These are phyloP conservation scores for Magnusiomyces suaveolens DNA, from an alignment of 1,139 yeast genomes.

Conservation along the genomic window DNA sequence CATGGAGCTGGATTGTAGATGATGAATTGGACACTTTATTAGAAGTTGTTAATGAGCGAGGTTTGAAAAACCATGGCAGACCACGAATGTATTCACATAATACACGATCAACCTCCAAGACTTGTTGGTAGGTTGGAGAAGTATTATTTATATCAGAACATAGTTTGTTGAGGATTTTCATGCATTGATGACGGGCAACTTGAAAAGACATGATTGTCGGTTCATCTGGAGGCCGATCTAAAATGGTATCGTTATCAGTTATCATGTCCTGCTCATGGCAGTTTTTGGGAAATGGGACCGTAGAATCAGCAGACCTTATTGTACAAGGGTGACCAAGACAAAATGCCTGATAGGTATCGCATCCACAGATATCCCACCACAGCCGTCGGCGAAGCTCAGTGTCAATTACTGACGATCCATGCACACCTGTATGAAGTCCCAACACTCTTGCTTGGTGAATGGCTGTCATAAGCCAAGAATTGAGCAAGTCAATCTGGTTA, in stretches of 20 bases:
- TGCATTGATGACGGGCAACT: slow-evolving; percentile 24
- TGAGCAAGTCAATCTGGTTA: slow-evolving; percentile 26
- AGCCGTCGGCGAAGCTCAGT: slow-evolving; percentile 29
- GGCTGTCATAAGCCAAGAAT: slow-evolving; percentile 23
- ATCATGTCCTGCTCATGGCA: slow-evolving; percentile 27
- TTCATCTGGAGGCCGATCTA: slow-evolving; percentile 17
- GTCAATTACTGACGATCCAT: slow-evolving; percentile 23
- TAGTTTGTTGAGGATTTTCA: slow-evolving; percentile 25
- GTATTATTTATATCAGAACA: slow-evolving; percentile 14
- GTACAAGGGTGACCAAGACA: slow-evolving; percentile 27
- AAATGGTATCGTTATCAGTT: slow-evolving; percentile 17
- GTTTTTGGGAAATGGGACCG: slow-evolving; percentile 29
- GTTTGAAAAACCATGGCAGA: slow-evolving; percentile 25
- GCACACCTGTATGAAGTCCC: slow-evolving; percentile 24
- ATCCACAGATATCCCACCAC: slow-evolving; percentile 33
- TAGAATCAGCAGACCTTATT: slow-evolving; percentile 24
- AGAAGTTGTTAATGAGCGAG: slow-evolving; percentile 13
- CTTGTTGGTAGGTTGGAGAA: slow-evolving; percentile 18
- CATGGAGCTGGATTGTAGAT: background rate
- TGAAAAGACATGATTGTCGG: slow-evolving; percentile 28
- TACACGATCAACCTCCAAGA: slow-evolving; percentile 24
- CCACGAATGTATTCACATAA: slow-evolving; percentile 18
- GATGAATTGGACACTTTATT: background rate
- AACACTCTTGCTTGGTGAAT: slow-evolving; percentile 25
- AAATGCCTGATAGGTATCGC: slow-evolving; percentile 29